Conservation (phyloP, 2,329 filamentous ascomycete species). For the Byssoonygena ceratinophila region DNA sequence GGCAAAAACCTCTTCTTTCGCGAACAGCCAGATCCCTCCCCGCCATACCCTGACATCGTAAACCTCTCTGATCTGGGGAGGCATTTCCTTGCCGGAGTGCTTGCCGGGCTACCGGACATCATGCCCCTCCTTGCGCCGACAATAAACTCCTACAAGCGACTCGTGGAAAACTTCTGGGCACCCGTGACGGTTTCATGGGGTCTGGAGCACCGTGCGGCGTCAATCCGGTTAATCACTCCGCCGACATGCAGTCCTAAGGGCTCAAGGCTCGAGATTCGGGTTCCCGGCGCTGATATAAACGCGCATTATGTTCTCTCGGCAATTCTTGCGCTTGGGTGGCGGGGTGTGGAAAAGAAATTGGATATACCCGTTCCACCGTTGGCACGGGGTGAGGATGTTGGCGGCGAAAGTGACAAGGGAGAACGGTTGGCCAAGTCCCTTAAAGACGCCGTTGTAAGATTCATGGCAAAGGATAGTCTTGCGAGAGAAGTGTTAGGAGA, state of each 20-base stretch:
- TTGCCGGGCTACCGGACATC: slow-evolving; percentile 81
- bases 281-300: slow-evolving; percentile 89
- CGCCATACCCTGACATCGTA: slow-evolving; percentile 63
- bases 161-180: slow-evolving; percentile 99
- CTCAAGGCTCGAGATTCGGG: slow-evolving; percentile 84
- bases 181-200: slow-evolving; percentile 97
- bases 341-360: slow-evolving; percentile 85
- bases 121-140: slow-evolving; percentile 94
- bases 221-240: slow-evolving; percentile 77
- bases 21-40: slow-evolving; percentile 57
- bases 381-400: slow-evolving; percentile 73
- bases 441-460: slow-evolving; percentile 70
- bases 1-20: slow-evolving; percentile 78
- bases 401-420: slow-evolving; percentile 59
- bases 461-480: slow-evolving; percentile 67
- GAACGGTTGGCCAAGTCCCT: slow-evolving; percentile 71
- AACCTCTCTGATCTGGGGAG: slow-evolving; percentile 78
- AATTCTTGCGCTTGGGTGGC: slow-evolving; percentile 77
- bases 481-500: slow-evolving; percentile 92
- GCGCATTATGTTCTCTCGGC: slow-evolving; percentile 77
- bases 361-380: slow-evolving; percentile 72
- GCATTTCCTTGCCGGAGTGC: slow-evolving; percentile 82
- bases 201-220: slow-evolving; percentile 85
- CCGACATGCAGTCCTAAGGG: slow-evolving; percentile 74
- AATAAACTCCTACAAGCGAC: slow-evolving; percentile 93